A percentile compares a stretch with the other conserved stretches of the same genome.
phyloP scores from a whole-genome alignment of 805 yeast genomes.

The Maudiozyma turicensis region DNA sequence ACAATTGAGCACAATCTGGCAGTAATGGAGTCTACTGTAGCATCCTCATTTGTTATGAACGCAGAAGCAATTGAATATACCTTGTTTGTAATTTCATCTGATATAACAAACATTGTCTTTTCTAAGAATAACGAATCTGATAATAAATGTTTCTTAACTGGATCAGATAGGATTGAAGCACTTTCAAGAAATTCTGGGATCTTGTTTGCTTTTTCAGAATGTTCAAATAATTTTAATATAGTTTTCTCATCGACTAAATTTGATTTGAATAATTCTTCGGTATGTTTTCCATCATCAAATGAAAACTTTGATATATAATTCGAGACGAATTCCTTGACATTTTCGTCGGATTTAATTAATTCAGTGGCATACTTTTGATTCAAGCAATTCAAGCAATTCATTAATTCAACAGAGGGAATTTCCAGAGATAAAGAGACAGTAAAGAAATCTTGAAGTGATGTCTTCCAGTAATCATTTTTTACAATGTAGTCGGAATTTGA shows the following conservation, averaged over 20 bases:
- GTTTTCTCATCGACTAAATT: constrained; percentile 30
- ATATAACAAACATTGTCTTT: constrained; percentile 7
- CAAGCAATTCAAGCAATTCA: constrained; percentile 26
- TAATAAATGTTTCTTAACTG: constrained; percentile 5
- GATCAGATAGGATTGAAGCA: constrained; percentile 10
- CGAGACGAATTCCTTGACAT: constrained; percentile 13
- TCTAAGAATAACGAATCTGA: constrained; percentile 12
- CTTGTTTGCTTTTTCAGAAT: constrained; percentile 15
- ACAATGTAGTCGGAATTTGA: constrained; percentile 20
- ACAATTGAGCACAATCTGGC: constrained; percentile 6
- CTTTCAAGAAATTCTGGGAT: constrained; percentile 14
- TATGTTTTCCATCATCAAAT: constrained; percentile 16
- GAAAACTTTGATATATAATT: constrained; percentile 20
- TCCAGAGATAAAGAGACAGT: constrained; percentile 11
- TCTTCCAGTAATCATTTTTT: constrained; percentile 5
- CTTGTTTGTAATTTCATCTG: constrained; percentile 6
- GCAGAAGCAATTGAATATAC: constrained; percentile 9
- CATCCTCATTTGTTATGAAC: constrained; percentile 4
- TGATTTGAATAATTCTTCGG: constrained; percentile 16
- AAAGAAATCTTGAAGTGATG: constrained; percentile 16
- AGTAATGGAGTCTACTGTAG: constrained; percentile 6
- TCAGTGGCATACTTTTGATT: constrained; percentile 17
- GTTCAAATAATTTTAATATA: constrained; percentile 27
- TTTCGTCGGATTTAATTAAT: constrained; percentile 6
- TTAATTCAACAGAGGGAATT: constrained; percentile 19